Evolutionary conservation across 2,329 filamentous ascomycete species (phyloP), one percentile per base, ranked within the genome.

Genomic region (Ascochyta koolunga): DNA sequence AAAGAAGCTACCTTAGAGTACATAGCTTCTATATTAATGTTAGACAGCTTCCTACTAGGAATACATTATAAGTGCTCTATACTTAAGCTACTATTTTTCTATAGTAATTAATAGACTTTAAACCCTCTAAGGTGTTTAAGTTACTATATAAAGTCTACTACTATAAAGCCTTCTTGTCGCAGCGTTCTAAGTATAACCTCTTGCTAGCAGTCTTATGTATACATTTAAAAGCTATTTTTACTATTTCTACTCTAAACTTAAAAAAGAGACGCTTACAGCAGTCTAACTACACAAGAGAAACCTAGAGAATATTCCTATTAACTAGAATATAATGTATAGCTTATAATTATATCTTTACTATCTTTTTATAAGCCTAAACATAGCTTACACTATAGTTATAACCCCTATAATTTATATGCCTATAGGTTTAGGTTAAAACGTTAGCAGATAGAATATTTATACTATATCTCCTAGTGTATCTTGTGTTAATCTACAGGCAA

Each of bases 41-140:
- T n/a, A n/a, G n/a, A n/a, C n/a, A n/a, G n/a, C n/a, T n/a, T n/a
- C n/a, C n/a, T n/a, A n/a, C 33, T 36, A 43, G 40, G 43, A 19
- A 59, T 58, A 32, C 35, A 60, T 52, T 13, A 32, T 60, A 56
- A 58, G 58, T 59, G n/a, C 31, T 54, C 25, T 37, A 43, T 41
- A 50, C 43, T 37, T 10, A 18, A 44, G 33, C 39, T 40, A 38
- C 16, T 19, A 42, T 41, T 18, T 41, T 41, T 31, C 18, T 5
- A 36, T 35, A 24, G 13, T 44, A 49, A 29, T 25, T 10, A 38
- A 38, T 10, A 38, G 36, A 16, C 18, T 38, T 38, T 22, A 38
- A 22, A 22, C 36, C 36, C 18, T 22, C 18, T 11, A 10, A 9
- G 7, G 36, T 38, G 18, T n/a, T n/a, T n/a, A n/a, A n/a, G n/a